Evolutionary conservation across 306 rosid genomes (phyloP), one percentile per base, ranked within the genome.

Genomic region (Medicago lupulina): DNA sequence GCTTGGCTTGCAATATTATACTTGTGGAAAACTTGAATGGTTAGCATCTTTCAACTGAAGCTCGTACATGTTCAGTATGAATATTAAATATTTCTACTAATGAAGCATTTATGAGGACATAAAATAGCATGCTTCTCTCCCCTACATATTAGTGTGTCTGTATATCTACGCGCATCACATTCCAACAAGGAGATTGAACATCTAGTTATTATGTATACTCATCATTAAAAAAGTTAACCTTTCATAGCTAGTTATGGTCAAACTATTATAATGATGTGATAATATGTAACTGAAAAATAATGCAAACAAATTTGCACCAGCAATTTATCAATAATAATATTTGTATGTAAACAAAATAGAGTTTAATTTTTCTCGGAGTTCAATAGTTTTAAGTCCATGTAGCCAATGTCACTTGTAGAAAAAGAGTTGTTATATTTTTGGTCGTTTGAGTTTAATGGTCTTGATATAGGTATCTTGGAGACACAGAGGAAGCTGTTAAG

Each of bases 11-110:
- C 98, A 92, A 71, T 90, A 86, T 73, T 94, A 88, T 85, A 86
- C 98, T 9, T 83, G 93, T 81, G 98, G 98, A 74, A 94, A 94
- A 86, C 94, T 94, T 28, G 93, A 90, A 88, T 92, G 98, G 98
- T 90, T 62, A 85, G 94, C 74, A 78, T 84, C 71, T 79, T 10
- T 55, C 17, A 25, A 71, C 43, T 41, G 57, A 71, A 71, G 69
- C 71, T 72, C 58, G 0, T 10, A 70, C 59, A 28, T 31, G n/a
- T 54, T 62, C 47, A 53, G 43, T 71, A n/a, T 59, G 34, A 53
- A 71, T 77, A n/a, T 67, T 58, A 67, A 38, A 44, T 72, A 73
- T 19, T 57, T 54, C 59, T 70, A 47, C 71, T 15, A 18, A 14
- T 38, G 68, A 50, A 76, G 49, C 39, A 75, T 58, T 65, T 41